Percentiles rank a stretch among this genome's conserved stretches.
phyloP scores from a whole-genome alignment of 257 asterid species.

The Fraxinus quadrangulata region DNA sequence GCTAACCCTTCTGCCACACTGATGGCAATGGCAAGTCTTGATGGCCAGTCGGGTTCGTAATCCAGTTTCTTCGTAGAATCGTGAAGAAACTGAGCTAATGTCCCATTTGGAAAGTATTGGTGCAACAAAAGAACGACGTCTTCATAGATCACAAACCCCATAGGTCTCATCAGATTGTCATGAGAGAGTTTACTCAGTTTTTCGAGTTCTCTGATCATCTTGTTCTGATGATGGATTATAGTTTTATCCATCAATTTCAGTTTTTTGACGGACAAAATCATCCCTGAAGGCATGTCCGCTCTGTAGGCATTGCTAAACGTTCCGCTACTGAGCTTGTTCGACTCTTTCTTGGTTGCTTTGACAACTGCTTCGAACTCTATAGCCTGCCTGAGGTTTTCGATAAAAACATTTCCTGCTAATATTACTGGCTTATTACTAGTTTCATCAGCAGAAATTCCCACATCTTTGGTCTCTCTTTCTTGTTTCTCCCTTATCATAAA shows the following conservation, averaged over 20 bases:
- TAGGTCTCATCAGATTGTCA: conserved; percentile 72
- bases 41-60: conserved; percentile 79
- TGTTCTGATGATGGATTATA: conserved; percentile 64
- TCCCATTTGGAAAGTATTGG: conserved; percentile 61
- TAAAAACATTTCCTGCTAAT: conserved; percentile 76
- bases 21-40: conserved; percentile 76
- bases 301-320: conserved; percentile 82
- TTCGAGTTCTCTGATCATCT: conserved; percentile 91
- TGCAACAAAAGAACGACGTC: conserved; percentile 74
- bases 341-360: conserved; percentile 70
- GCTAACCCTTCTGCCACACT: conserved; percentile 96
- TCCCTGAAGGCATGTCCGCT: conserved; percentile 98
- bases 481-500: conserved; percentile 92
- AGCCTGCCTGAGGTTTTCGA: conserved; percentile 83
- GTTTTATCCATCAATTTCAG: conserved; percentile 80
- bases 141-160: conserved; percentile 83
- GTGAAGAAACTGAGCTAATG: conserved; percentile 73
- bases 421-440: conserved; percentile 53
- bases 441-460: conserved; percentile 41
- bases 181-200: conserved; percentile 81
- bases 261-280: conserved; percentile 69
- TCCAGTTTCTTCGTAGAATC: conserved; percentile 47
- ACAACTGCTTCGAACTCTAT: conserved; percentile 80
- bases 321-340: conserved; percentile 64
- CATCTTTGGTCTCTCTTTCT: conserved; percentile 65